Base-by-base conservation (phyloP, 2,329 filamentous ascomycete genomes). In the Bipolaris bicolor region DNA sequence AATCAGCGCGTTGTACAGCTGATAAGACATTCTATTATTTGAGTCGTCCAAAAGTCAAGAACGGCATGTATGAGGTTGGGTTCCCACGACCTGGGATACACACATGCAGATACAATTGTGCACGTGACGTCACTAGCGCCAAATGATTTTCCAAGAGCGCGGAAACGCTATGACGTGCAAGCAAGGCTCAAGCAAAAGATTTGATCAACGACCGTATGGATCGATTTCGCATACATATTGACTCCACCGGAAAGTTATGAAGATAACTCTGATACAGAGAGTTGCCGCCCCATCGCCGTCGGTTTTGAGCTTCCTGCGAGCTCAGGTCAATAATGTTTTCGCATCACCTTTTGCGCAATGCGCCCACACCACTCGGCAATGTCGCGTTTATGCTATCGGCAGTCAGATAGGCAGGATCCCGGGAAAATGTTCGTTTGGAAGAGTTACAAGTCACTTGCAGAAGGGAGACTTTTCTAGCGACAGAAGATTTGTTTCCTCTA, bases 1-100 rank as follows among this genome's bases (percentile, higher is more conserved):
- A 58, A 93, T 90, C 44, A 93, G 79, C 29, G 88, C 84, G 70
- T 85, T 84, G 69, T 77, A 83, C 18, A 73, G 55, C 7, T 56
- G 49, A 31, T 53, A 47, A 48, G 68, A 59, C 69, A 73, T 72
- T 49, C 52, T 56, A 62, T 61, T 37, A 40, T 24, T 10, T 45
- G 11, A 3, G 7, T 40, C 2, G 3, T 43, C 24, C n/a, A 18
- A 54, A 34, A n/a, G 24, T 15, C 15, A 43, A 10, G n/a, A 26
- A 43, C 18, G 36, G 18, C 15, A 22, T 37, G 34, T 22, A 39
- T n/a, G 34, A 46, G n/a, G 2, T 18, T 46, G 29, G 5, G 16
- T 46, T 33, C 5, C n/a, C 1, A 9, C 5, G 29, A 46, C 16
- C 43, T 1, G 26, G 13, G n/a, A 10, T 31, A 13, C 22, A n/a